These are phyloP conservation scores for Chaetomiaceae sp. DNA, from an alignment of 2,329 filamentous ascomycete species.

Conservation along the genomic window DNA sequence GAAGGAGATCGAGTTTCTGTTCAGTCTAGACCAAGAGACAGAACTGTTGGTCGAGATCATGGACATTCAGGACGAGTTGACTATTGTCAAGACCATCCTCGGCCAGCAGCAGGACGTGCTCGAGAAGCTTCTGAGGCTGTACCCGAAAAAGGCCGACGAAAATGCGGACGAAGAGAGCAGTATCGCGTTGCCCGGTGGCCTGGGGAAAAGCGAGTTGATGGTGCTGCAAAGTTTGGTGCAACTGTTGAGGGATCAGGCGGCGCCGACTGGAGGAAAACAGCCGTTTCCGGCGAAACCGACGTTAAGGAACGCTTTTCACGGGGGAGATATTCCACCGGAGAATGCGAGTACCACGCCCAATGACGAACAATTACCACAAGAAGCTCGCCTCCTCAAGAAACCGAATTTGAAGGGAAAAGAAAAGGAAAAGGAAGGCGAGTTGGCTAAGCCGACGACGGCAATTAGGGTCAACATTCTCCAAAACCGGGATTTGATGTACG, in stretches of 20 bases:
- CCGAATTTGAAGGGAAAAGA: background rate
- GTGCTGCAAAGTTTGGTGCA: conserved; percentile 10
- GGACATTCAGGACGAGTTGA: conserved; percentile 18
- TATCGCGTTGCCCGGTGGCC: background rate
- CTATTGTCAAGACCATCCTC: conserved; percentile 16
- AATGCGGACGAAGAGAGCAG: background rate
- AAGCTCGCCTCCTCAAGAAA: background rate
- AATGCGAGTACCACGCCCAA: background rate
- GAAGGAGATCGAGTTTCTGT: conserved; percentile 10
- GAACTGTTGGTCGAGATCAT: conserved; percentile 17
- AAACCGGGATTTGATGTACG: conserved; percentile 1
- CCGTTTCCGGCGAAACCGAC: background rate
- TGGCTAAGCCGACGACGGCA: background rate
- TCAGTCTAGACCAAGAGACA: conserved; percentile 13
- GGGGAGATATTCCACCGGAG: background rate
- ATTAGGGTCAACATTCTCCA: conserved; percentile 6
- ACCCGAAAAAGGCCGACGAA: conserved; percentile 8
- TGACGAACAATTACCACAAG: background rate
- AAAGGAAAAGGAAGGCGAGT: background rate
- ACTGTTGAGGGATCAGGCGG: conserved; percentile 7
- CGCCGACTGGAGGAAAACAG: background rate
- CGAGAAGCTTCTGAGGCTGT: conserved; percentile 6
- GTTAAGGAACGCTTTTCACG: background rate
- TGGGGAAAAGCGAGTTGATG: conserved; percentile 10
- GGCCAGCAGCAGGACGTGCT: conserved; percentile 9